Base-by-base conservation (phyloP, 2,329 filamentous ascomycete genomes). In the Cladophialophora bantiana region DNA sequence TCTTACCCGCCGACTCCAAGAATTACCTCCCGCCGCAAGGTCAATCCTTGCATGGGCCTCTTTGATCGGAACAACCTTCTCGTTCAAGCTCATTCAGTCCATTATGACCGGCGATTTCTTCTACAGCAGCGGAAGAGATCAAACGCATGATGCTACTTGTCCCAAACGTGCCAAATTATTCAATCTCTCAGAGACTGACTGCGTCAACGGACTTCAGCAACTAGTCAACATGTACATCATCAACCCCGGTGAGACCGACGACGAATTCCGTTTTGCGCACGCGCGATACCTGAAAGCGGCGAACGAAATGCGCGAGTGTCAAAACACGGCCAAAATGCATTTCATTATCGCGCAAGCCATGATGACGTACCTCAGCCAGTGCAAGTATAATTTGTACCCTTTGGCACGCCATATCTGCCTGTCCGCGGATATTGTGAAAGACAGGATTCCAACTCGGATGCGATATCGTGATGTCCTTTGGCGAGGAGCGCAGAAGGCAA, bases 41-140 rank as follows among this genome's bases (percentile, higher is more conserved):
- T 88, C 90, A 4, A 89, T 98, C 7, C 82, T 98, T 34, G 87
- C 91, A 3, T 98, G 94, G 94, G 93, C 90, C 12, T 89, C 93
- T 0, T 81, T 97, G 34, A 79, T 98, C 32, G 93, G 94, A 0
- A 90, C 87, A 64, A 88, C 88, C 0, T 97, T 97, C 76, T 94
- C 91, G 0, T 97, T 97, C 73, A 88, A 87, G 35, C 79, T 97
- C 4, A 85, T 97, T 48, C 90, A 90, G 74, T 88, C 87, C 71
- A 83, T 97, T 12, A 86, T 97, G 78, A 88, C 85, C 59, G 91
- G 90, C 42, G 89, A 93, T 73, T 93, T 91, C 73, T 85, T 89
- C 64, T 88, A 87, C 67, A 75, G 82, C 6, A 76, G 73, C 32
- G 73, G 74, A 12, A 70, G 74, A 52, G 76, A 79, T n/a, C 72